These are phyloP conservation scores for Cutaneotrichosporon daszewskae DNA, from an alignment of 1,284 basidiomycete genomes.

Conservation along the genomic window DNA sequence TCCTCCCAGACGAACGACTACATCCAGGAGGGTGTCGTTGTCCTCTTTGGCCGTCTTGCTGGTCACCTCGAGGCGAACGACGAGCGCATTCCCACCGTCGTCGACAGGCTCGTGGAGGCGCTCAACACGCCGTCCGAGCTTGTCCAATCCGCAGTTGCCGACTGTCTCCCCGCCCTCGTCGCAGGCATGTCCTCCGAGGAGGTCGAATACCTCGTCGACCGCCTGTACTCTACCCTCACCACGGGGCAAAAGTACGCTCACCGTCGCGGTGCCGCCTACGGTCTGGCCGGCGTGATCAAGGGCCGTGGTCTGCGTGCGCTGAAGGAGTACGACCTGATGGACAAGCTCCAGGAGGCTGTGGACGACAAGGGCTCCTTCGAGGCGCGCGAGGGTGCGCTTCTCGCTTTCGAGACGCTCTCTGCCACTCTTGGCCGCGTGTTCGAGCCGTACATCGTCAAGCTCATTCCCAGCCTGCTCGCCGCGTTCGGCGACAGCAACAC, in stretches of 20 bases:
- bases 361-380: slow-evolving; percentile 88
- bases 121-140: slow-evolving; percentile 92
- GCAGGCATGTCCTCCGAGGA: slow-evolving; percentile 60
- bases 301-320: slow-evolving; percentile 81
- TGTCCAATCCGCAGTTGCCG: slow-evolving; percentile 93
- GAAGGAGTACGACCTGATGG: slow-evolving; percentile 75
- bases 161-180: slow-evolving; percentile 85
- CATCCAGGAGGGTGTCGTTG: slow-evolving; percentile 91
- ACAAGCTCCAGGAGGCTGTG: slow-evolving; percentile 66
- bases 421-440: slow-evolving; percentile 80
- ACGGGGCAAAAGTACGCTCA: slow-evolving; percentile 80
- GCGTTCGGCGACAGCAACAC: slow-evolving; percentile 84
- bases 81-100: slow-evolving; percentile 70
- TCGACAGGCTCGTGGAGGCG: slow-evolving; percentile 84
- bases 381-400: slow-evolving; percentile 87
- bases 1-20: slow-evolving; percentile 72
- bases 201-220: slow-evolving; percentile 65
- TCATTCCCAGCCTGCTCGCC: slow-evolving; percentile 77
- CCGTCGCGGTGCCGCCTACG: slow-evolving; percentile 92
- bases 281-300: slow-evolving; percentile 85
- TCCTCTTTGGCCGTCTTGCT: slow-evolving; percentile 89
- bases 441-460: slow-evolving; percentile 80
- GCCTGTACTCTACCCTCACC: slow-evolving; percentile 70
- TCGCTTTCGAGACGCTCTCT: slow-evolving; percentile 89
- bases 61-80: slow-evolving; percentile 77